A percentile compares a stretch with the other conserved stretches of the same genome.
These are phyloP conservation scores for Dendrocalamus latiflorus DNA, from an alignment of 202 grass and related monocot genomes.

Conservation along the genomic window DNA sequence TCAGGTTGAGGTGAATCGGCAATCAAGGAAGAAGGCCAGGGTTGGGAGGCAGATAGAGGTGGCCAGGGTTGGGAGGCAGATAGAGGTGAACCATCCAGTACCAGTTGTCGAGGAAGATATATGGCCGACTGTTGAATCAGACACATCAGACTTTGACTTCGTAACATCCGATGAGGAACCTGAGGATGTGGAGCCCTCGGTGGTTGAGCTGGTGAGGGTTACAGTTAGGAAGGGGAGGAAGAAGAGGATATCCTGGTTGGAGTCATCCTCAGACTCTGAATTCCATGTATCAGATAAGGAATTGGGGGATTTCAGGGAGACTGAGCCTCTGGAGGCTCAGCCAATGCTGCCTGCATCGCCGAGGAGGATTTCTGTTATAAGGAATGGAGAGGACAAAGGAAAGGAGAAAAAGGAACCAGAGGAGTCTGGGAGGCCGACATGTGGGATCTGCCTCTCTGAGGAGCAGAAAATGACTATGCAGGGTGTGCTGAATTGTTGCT, in stretches of 20 bases:
- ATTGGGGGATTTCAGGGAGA: conserved; percentile 35
- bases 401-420: conserved; percentile 55
- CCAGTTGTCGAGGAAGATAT: conserved; percentile 13
- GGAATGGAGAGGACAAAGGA: conserved; percentile 59
- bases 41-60: too few relatives aligned
- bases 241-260: conserved; percentile 29
- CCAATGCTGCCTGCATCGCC: neutral
- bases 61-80: too few relatives aligned
- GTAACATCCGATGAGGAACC: conserved; percentile 63
- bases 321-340: conserved; percentile 11
- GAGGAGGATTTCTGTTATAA: conserved; percentile 34
- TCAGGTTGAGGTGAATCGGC: neutral
- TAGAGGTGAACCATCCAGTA: neutral
- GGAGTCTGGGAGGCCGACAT: conserved; percentile 52
- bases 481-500: conserved; percentile 76
- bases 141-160: conserved; percentile 77
- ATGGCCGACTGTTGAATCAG: conserved; percentile 55
- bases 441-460: conserved; percentile 85
- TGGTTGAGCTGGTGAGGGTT: conserved; percentile 4
- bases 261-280: conserved; percentile 74
- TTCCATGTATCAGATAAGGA: conserved; percentile 62
- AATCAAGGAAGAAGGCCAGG: conserved; percentile 56
- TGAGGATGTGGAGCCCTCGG: conserved; percentile 13
- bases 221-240: conserved; percentile 50
- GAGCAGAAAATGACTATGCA: conserved; percentile 63